Base-by-base conservation (phyloP, 2,329 filamentous ascomycete genomes). In the Alternaria sp. region DNA sequence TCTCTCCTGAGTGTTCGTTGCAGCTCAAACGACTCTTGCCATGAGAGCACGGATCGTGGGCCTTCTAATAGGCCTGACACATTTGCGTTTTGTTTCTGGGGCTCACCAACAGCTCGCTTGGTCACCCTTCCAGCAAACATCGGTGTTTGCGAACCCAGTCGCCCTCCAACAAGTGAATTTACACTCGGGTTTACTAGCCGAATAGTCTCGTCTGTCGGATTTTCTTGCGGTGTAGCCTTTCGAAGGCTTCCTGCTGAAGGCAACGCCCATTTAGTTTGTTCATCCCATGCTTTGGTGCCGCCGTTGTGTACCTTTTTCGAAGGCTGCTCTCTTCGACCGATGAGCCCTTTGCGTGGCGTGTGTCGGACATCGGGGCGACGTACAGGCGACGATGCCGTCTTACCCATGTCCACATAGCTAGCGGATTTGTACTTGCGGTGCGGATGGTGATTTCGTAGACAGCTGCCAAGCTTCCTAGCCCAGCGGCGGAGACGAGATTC, bases 11-110 rank as follows among this genome's bases (percentile, higher is more conserved):
- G 17, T 15, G 43, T 45, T 9, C 47, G 51, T 17, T 63, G 61
- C 11, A 53, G 25, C 19, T 63, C 45, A 19, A 63, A 60, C 6
- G 61, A 63, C n/a, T 63, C 61, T 15, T 54, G 51, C 61, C 61
- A 63, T 19, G 61, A 51, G 8, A 63, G 61, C 0, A 63, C 51
- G 19, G 51, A 40, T 12, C 44, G 51, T n/a, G 57, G 61, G 17
- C 46, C 36, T 13, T 50, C 50, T 13, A 63, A 13, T 23, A 25
- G 32, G 13, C 21, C 26, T 23, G 13, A 8, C 28, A 19, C 30
- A 12, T 55, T 12, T 56, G 17, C 11, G 15, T 30, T 9, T 10
- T n/a, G 36, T n/a, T 10, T 56, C n/a, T 26, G 25, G 9, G 23
- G 43, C 11, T 53, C 28, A 11, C 21, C 26, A 13, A 28, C 13